Base-by-base conservation (phyloP, 768 basidiomycete genomes). In the Hygrocybe punicea region DNA sequence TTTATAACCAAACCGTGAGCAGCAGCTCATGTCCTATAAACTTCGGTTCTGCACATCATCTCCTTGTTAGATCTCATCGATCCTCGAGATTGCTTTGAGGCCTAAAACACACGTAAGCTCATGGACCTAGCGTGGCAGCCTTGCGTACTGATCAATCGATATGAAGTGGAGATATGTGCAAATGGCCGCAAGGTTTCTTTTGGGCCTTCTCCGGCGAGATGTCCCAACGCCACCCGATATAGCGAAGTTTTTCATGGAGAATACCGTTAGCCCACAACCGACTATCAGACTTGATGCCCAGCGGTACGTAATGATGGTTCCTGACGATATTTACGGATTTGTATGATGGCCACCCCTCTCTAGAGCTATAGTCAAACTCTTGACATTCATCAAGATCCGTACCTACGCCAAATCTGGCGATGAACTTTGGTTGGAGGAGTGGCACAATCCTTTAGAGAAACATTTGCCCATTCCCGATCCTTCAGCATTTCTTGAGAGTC, bases 141-240 rank as follows among this genome's bases (percentile, higher is more conserved):
- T 51, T 29, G 29, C 45, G 57, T 44, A 58, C 35, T 47, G 49
- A 54, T 57, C 44, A 21, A 39, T 47, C 45, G 40, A 29, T 56
- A 57, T 64, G n/a, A 61, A 92, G 90, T 92, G 90, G 90, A 79
- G 89, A 73, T 92, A 92, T 68, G 77, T 85, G 0, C 85, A 91
- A 76, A 84, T 84, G 62, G 86, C 89, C 7, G 69, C 78, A 29
- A 80, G 79, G 34, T 86, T 89, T 65, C 67, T 91, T 45, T 74
- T 73, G 29, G 76, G 80, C 37, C 75, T 91, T 29, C 74, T 91
- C 53, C 80, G 86, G 63, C 77, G 89, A 66, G 88, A 93, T 63
- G 68, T 71, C 25, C 71, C 78, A 9, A 76, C 82, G 16, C 68
- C 81, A 2, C 73, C 84, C 13, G 78, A 78, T 3, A 68, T 86